phyloP scores from a whole-genome alignment of 352 stramenopile genomes.

The Globisporangium yorkense region DNA sequence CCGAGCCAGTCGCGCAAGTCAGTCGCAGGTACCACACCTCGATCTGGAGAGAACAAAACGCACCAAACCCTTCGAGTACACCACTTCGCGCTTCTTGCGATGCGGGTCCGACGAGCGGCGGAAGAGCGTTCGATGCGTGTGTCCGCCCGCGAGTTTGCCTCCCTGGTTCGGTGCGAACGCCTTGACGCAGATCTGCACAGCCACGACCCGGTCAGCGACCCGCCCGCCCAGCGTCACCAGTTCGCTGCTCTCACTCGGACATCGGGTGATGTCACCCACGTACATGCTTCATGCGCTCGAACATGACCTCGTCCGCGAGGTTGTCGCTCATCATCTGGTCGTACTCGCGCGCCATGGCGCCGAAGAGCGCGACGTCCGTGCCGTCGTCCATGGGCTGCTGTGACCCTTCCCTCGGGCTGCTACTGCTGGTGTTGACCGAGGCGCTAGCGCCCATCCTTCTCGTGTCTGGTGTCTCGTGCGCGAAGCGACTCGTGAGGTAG shows the following conservation, averaged over 20 bases:
- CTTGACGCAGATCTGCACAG: conserved; percentile 27
- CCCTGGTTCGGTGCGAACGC: conserved; percentile 36
- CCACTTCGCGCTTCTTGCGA: conserved; percentile 62
- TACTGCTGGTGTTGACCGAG: conserved; percentile 17
- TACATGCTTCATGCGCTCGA: conserved; percentile 74
- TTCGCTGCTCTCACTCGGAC: not conserved
- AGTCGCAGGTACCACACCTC: not conserved
- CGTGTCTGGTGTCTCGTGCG: too few species aligned
- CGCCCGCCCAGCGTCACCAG: too few species aligned
- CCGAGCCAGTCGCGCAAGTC: not conserved
- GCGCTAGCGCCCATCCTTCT: conserved; percentile 33
- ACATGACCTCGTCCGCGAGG: conserved; percentile 61
- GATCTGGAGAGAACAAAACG: not conserved
- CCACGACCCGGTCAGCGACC: not conserved
- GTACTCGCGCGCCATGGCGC: conserved; percentile 54
- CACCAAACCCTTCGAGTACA: conserved; percentile 70
- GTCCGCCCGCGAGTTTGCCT: conserved; percentile 13
- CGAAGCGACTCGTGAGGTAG: too few species aligned
- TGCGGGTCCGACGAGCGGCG: conserved; percentile 48
- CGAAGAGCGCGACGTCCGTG: conserved; percentile 43
- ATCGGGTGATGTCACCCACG: not conserved
- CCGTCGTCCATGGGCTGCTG: not conserved
- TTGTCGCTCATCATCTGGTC: conserved; percentile 48
- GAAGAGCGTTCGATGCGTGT: conserved; percentile 29
- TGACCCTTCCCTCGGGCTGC: conserved; percentile 3